A percentile compares a stretch with the other conserved stretches of the same genome.
Evolutionary conservation across 129 eudicot genomes (phyloP).

Genomic region (Flaveria trinervia): DNA sequence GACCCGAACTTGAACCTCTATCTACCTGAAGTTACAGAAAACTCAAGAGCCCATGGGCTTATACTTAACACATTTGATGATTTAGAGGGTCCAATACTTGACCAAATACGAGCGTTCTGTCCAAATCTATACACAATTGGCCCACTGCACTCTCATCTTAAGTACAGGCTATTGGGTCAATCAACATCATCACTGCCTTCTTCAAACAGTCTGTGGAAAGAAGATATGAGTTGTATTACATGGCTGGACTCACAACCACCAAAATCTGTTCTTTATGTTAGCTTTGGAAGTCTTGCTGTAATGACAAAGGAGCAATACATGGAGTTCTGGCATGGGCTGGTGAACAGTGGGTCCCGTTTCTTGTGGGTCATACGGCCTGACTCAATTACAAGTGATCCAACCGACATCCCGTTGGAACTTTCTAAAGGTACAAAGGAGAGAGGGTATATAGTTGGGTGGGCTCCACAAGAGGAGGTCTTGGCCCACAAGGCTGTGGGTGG

Average conservation of each 20-base stretch:
- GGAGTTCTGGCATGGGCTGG: conserved; percentile 60
- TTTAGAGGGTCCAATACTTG: conserved; percentile 54
- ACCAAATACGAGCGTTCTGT: conserved; percentile 37
- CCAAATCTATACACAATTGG: conserved; percentile 64
- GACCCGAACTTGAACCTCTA: conserved; percentile 30
- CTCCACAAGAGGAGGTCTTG: conserved; percentile 58
- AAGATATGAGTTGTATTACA: conserved; percentile 38
- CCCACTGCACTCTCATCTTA: conserved; percentile 55
- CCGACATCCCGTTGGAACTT: conserved; percentile 31
- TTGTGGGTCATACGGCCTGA: conserved; percentile 49
- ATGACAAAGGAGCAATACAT: conserved; percentile 39
- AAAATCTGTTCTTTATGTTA: conserved; percentile 52
- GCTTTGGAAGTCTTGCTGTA: conserved; percentile 49
- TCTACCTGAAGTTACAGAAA: conserved; percentile 32
- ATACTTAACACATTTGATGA: conserved; percentile 68
- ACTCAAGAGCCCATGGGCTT: conserved; percentile 45
- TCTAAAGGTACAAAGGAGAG: conserved; percentile 32
- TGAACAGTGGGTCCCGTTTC: conserved; percentile 42
- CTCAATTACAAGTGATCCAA: conserved; percentile 15
- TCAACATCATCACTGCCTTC: conserved; percentile 18
- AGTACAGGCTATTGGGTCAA: conserved; percentile 30
- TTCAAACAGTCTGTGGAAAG: conserved; percentile 44
- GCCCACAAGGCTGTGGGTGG: conserved; percentile 58
- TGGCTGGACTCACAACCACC: conserved; percentile 56
- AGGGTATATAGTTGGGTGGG: conserved; percentile 53